Evolutionary conservation across 176 grass and related monocot genomes (phyloP).

Genomic region (Thalia dealbata): DNA sequence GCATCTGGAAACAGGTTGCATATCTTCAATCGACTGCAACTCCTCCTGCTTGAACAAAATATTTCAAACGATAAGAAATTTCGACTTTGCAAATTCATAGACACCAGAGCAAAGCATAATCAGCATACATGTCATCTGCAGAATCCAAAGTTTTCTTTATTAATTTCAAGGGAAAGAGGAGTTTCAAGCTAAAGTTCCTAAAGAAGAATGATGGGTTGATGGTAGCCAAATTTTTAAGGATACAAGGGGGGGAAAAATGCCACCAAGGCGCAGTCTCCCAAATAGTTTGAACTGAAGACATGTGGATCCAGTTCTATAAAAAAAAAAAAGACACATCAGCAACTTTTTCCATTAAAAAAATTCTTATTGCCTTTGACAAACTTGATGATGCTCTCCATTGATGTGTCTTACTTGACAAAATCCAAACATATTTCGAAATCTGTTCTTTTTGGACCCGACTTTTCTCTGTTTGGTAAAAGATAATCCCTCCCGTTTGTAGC

Average conservation of each 20-base stretch:
- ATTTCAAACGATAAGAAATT: neutral
- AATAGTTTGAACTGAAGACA: constrained; percentile 1
- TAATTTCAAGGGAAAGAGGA: neutral
- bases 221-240: neutral
- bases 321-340: neutral
- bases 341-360: neutral
- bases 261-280: constrained; percentile 5
- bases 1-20: constrained; percentile 81
- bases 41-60: constrained; percentile 51
- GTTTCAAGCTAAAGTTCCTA: neutral
- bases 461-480: neutral
- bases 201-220: neutral
- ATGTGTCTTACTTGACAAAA: neutral
- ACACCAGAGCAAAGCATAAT: neutral
- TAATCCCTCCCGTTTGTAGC: neutral
- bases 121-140: neutral
- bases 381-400: neutral
- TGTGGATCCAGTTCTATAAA: constrained; percentile 2
- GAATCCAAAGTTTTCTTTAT: neutral
- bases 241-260: neutral
- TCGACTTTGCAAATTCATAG: neutral
- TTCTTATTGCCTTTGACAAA: neutral
- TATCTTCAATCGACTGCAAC: constrained; percentile 68
- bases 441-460: neutral
- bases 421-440: neutral